A percentile compares a stretch with the other conserved stretches of the same genome.
phyloP scores from a whole-genome alignment of 352 stramenopile species.

The Phytopythium kandeliae region DNA sequence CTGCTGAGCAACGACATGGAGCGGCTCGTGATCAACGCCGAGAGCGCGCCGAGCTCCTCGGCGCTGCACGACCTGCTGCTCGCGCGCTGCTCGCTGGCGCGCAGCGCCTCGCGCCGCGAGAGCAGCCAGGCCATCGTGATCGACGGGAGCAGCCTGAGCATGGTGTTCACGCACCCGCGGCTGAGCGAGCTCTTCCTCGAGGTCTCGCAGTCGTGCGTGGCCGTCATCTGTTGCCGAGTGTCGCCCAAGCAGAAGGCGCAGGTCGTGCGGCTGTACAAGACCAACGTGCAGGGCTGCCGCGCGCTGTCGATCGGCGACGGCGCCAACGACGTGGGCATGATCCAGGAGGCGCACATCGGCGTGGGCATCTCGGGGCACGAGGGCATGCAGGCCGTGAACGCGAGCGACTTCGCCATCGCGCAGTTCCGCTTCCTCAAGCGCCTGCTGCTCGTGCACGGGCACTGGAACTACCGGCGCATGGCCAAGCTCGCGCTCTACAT shows the following conservation, averaged over 20 bases:
- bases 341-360: slow-evolving; percentile 98
- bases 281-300: slow-evolving; percentile 74
- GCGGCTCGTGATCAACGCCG: slow-evolving; percentile 72
- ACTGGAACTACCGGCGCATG: slow-evolving; percentile 98
- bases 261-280: slow-evolving; percentile 84
- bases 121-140: slow-evolving; percentile 61
- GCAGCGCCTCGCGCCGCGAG: slow-evolving; percentile 5
- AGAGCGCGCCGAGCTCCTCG: slow-evolving; percentile 43
- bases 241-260: slow-evolving; percentile 92
- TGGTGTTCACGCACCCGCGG: slow-evolving; percentile 69
- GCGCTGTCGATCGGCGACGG: slow-evolving; percentile 97
- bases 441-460: slow-evolving; percentile 96
- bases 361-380: slow-evolving; percentile 98
- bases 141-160: slow-evolving; percentile 61
- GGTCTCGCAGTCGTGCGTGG: slow-evolving; percentile 74
- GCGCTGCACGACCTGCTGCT: slow-evolving; percentile 60
- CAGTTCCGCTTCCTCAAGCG: slow-evolving; percentile 97
- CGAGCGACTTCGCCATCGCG: slow-evolving; percentile 96
- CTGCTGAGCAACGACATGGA: slow-evolving; percentile 96
- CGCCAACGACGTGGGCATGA: slow-evolving; percentile 99
- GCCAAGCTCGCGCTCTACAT: slow-evolving; percentile 95
- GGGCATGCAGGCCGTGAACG: slow-evolving; percentile 98
- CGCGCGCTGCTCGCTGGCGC: slow-evolving; percentile 33
- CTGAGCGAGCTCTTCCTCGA: slow-evolving; percentile 82
- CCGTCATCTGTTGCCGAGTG: slow-evolving; percentile 89